These are phyloP conservation scores for Lagenidium giganteum DNA, from an alignment of 352 stramenopile species.

Conservation along the genomic window DNA sequence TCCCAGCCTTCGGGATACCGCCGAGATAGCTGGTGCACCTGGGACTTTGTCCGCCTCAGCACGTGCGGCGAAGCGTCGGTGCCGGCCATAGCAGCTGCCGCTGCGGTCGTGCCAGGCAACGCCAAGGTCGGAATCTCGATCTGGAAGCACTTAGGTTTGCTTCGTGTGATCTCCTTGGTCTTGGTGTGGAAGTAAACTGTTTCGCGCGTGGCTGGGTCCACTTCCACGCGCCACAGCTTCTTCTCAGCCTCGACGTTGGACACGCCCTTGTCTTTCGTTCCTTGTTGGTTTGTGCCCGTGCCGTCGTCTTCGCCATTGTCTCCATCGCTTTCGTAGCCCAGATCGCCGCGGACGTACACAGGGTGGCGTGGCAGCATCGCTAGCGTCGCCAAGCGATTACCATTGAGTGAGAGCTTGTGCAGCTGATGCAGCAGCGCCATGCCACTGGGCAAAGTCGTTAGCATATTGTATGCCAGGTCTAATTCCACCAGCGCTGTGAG, in stretches of 20 bases:
- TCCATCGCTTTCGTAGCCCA: not conserved
- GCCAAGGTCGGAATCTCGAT: conserved; percentile 34
- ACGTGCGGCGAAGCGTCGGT: too few species aligned
- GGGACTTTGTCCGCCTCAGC: too few species aligned
- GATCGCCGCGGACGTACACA: too few species aligned
- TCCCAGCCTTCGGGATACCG: conserved; percentile 42
- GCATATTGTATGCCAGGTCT: conserved; percentile 61
- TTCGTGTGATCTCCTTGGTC: conserved; percentile 44
- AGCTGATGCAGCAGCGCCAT: conserved; percentile 38
- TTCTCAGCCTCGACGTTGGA: conserved; percentile 20
- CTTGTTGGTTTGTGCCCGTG: conserved; percentile 4
- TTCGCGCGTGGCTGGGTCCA: conserved; percentile 38
- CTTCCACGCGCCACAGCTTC: conserved; percentile 49
- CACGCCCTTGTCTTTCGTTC: conserved; percentile 6
- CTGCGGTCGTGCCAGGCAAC: conserved; percentile 11
- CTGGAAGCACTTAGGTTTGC: conserved; percentile 49
- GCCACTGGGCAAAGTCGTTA: conserved; percentile 46
- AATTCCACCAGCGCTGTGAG: conserved; percentile 39
- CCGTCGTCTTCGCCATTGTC: conserved; percentile 2
- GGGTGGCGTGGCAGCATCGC: conserved; percentile 33
- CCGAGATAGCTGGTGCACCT: too few species aligned
- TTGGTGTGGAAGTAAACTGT: conserved; percentile 49
- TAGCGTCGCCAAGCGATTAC: conserved; percentile 65
- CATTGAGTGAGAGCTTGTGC: conserved; percentile 29
- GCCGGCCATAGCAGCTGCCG: too few species aligned